Percentiles rank a stretch among this genome's conserved stretches.
Conservation (phyloP, 495 filamentous ascomycete genomes). For the Staphylotrichum longicolle region DNA sequence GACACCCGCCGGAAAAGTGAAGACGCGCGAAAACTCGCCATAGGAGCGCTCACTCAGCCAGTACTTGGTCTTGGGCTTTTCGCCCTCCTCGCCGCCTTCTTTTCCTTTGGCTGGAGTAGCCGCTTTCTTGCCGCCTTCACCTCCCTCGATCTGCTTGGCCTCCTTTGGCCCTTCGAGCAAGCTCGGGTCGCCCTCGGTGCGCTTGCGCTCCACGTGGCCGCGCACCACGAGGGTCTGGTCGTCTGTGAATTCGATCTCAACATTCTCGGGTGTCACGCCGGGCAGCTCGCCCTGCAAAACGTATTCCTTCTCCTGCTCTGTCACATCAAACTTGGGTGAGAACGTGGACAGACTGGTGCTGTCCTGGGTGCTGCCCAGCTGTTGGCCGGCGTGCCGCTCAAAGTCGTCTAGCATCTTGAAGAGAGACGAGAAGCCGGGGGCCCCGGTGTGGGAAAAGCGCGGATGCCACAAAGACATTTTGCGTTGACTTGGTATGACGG, state of each 20-base stretch:
- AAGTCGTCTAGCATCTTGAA: slow-evolving; percentile 81
- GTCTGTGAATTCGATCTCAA: slow-evolving; percentile 85
- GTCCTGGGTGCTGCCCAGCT: slow-evolving; percentile 22
- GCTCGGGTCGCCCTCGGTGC: slow-evolving; percentile 44
- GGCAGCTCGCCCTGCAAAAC: slow-evolving; percentile 87
- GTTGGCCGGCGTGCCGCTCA: slow-evolving; percentile 51
- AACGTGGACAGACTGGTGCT: slow-evolving; percentile 16
- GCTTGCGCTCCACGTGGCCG: slow-evolving; percentile 61
- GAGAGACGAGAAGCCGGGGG: slow-evolving; percentile 60
- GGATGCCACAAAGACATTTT: slow-evolving; percentile 34
- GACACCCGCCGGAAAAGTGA: slow-evolving; percentile 71
- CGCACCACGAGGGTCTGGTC: slow-evolving; percentile 69
- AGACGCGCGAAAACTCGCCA: slow-evolving; percentile 79
- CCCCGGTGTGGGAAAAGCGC: slow-evolving; percentile 16
- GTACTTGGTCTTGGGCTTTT: slow-evolving; percentile 51
- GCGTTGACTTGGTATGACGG: neutral
- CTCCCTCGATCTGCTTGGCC: slow-evolving; percentile 28
- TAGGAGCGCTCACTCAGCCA: slow-evolving; percentile 80
- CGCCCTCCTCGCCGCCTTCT: slow-evolving; percentile 9
- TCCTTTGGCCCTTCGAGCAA: slow-evolving; percentile 19
- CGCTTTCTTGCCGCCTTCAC: slow-evolving; percentile 1
- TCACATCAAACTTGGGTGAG: slow-evolving; percentile 68
- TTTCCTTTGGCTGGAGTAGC: neutral
- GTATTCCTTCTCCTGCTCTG: slow-evolving; percentile 65
- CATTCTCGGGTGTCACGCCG: slow-evolving; percentile 72